phyloP scores from a whole-genome alignment of 208 protist species.

The Tritrichomonas foetus region DNA sequence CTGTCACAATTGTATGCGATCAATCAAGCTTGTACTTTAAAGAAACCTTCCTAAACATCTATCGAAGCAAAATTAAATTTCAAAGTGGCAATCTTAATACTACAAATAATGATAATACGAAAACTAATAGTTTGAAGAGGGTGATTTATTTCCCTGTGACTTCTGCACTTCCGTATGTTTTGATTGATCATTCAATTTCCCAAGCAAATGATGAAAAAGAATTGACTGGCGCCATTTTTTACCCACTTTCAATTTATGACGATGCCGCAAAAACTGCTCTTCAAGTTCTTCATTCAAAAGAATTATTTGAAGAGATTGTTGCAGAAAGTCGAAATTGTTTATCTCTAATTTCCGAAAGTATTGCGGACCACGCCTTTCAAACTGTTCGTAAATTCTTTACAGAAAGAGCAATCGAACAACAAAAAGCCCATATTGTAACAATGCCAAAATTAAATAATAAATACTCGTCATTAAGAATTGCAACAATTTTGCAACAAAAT shows the following conservation, averaged over 20 bases:
- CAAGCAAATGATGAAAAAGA: background rate
- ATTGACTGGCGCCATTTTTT: background rate
- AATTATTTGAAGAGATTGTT: background rate
- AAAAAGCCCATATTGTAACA: background rate
- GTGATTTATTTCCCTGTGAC: background rate
- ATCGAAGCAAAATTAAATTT: too few relatives aligned
- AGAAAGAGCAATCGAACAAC: background rate
- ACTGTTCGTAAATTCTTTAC: background rate
- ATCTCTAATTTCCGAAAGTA: background rate
- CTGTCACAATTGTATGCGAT: background rate
- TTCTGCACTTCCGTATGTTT: background rate
- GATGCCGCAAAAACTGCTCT: background rate
- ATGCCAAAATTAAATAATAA: background rate
- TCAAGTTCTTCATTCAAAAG: background rate
- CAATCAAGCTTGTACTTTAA: background rate
- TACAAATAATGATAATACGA: too few relatives aligned
- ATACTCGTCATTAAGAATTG: background rate
- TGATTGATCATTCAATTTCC: background rate
- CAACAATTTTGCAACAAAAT: background rate
- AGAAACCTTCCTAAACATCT: background rate
- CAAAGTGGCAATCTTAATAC: too few relatives aligned
- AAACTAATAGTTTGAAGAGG: background rate
- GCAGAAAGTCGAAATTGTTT: background rate
- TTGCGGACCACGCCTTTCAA: background rate
- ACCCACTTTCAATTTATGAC: slow-evolving; percentile 25